phyloP scores from a whole-genome alignment of 2,329 filamentous ascomycete genomes.

The Pyrenochaeta sp. region DNA sequence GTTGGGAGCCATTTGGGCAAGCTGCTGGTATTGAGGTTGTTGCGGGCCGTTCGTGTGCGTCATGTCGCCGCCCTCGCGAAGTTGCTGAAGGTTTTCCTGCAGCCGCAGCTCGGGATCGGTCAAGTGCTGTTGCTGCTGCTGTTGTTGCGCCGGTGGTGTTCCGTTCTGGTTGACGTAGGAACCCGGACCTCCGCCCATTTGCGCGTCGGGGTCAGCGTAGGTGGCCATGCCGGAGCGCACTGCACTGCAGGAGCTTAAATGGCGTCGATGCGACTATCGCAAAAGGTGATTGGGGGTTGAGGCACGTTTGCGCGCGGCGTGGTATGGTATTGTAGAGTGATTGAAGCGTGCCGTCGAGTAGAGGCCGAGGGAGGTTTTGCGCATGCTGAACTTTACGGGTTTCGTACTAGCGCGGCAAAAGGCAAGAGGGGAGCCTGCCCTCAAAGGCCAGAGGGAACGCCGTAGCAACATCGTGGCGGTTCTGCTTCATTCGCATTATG shows the following conservation, averaged over 20 bases:
- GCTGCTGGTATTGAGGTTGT: conserved; percentile 38
- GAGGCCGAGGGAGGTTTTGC: conserved; percentile 41
- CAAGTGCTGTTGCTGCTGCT: conserved; percentile 35
- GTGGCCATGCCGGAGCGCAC: conserved; percentile 35
- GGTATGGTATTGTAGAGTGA: conserved; percentile 29
- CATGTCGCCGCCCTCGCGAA: conserved; percentile 42
- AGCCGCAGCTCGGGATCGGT: conserved; percentile 45
- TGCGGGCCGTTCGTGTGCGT: conserved; percentile 38
- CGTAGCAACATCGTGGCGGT: conserved; percentile 23
- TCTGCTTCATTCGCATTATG: conserved; percentile 7
- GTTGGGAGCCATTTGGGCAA: conserved; percentile 36
- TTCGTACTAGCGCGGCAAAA: conserved; percentile 42
- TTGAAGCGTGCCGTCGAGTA: conserved; percentile 26
- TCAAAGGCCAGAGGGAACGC: conserved; percentile 5
- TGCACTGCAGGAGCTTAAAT: conserved; percentile 18
- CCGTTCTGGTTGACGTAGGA: conserved; percentile 49
- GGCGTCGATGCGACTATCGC: conserved; percentile 17
- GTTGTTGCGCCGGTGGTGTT: conserved; percentile 42
- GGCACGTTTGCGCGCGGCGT: conserved; percentile 27
- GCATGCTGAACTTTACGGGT: conserved; percentile 36
- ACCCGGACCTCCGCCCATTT: conserved; percentile 42
- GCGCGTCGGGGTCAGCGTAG: conserved; percentile 46
- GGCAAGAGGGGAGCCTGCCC: conserved; percentile 15
- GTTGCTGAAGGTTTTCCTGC: conserved; percentile 46
- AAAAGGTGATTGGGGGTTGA: conserved; percentile 8